Percentiles rank a stretch among this genome's conserved stretches.
These are phyloP conservation scores for Picea abies DNA, from an alignment of 83 land plant species.

Conservation along the genomic window DNA sequence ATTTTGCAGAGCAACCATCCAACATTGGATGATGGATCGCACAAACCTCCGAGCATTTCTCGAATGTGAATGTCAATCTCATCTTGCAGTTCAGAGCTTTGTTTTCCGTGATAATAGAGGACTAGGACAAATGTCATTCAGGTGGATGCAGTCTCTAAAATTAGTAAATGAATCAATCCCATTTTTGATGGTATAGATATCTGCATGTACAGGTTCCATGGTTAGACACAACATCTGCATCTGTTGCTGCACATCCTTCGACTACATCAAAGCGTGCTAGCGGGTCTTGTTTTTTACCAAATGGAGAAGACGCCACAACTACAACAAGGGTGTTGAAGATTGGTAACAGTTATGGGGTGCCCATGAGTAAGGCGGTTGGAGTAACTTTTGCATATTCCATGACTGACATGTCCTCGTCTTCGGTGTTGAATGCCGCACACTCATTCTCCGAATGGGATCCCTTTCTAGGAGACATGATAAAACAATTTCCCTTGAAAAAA, in stretches of 20 bases:
- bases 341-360: neutral
- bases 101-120: too few species aligned
- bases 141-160: neutral
- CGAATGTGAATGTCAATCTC: too few species aligned
- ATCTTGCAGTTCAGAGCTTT: too few species aligned
- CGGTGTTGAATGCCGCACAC: neutral
- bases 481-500: neutral
- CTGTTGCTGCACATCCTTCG: neutral
- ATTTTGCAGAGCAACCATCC: too few species aligned
- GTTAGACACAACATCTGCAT: neutral
- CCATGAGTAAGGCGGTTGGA: neutral
- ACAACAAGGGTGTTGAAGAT: neutral
- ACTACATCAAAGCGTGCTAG: neutral
- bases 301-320: neutral
- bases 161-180: neutral
- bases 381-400: neutral
- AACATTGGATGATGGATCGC: too few species aligned
- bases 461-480: neutral
- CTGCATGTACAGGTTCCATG: slow-evolving; percentile 5
- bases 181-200: neutral
- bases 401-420: slow-evolving; percentile 4
- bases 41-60: too few species aligned
- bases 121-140: neutral
- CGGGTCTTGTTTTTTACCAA: neutral
- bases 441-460: neutral